Base-by-base conservation (phyloP, 805 yeast species). In the Zygosaccharomyces bisporus region DNA sequence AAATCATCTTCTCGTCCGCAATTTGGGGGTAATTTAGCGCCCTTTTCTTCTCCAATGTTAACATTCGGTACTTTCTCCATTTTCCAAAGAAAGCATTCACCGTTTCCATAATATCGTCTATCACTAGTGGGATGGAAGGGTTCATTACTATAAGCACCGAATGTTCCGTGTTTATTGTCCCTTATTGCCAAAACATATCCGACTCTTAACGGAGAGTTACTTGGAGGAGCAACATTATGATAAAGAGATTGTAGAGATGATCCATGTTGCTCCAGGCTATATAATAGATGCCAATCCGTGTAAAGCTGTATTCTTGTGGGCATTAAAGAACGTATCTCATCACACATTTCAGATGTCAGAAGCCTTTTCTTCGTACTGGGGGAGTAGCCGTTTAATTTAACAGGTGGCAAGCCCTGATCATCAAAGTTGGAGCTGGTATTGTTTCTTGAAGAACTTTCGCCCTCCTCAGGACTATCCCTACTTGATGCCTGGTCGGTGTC, bases 11-110 rank as follows among this genome's bases (percentile, higher is more conserved):
- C 45, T 18, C 49, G 45, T 6, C 52, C 54, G 12, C 49, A 51
- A 25, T 49, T 44, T 9, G 32, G 31, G 13, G 17, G 42, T 45
- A 16, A 38, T 41, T 35, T 27, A 4, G 38, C 49, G 16, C 48
- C 49, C 10, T 42, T 42, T 6, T 39, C 25, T 6, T 21, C 9
- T 6, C 25, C 41, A 6, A 41, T 32, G 12, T n/a, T 34, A n/a
- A 44, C 33, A 40, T 65, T 61, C 23, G 64, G 66, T 5, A 72
- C 71, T 23, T 60, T 65, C 49, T 79, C 85, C n/a, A 76, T 58
- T 52, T 82, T 85, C 96, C 96, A 91, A 17, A 91, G 71, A 56
- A 93, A 90, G 59, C 98, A 89, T 63, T 91, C 96, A 0, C 97
- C 96, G 66, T 90, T 90, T 0, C 99, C 99, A 55, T 82, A 85